Evolutionary conservation across 208 protist genomes (phyloP).

Genomic region (Trypanosoma conorhini): DNA sequence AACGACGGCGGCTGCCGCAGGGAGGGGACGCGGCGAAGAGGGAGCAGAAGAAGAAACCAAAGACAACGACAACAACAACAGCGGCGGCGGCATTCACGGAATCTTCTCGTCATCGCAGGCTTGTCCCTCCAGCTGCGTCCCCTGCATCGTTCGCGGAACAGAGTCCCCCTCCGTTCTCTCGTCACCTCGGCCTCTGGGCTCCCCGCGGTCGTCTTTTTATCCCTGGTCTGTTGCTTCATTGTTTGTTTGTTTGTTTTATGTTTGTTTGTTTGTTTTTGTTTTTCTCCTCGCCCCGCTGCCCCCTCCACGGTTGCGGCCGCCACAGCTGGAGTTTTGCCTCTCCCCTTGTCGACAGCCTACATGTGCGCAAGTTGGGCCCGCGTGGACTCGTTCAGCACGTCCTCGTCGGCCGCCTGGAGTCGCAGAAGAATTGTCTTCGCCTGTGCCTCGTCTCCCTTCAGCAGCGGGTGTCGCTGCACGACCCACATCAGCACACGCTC

Average conservation of each 20-base stretch:
- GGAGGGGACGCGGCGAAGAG: not conserved
- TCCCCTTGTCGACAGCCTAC: slow-evolving; percentile 20
- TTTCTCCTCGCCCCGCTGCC: slow-evolving; percentile 1
- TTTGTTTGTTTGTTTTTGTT: slow-evolving; percentile 6
- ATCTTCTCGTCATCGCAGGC: not conserved
- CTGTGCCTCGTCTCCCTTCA: slow-evolving; percentile 31
- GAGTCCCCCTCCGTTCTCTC: not conserved
- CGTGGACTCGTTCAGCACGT: slow-evolving; percentile 51
- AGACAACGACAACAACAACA: not conserved
- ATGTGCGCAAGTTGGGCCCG: slow-evolving; percentile 56
- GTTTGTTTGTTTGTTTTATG: too few species aligned
- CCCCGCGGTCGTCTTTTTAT: not conserved
- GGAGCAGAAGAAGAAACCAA: not conserved
- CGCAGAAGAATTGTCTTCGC: slow-evolving; percentile 37
- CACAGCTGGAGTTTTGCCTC: not conserved
- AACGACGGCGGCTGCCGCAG: not conserved
- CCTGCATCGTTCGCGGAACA: not conserved
- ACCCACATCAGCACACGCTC: slow-evolving; percentile 74
- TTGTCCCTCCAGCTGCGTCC: too few species aligned
- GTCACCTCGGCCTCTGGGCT: not conserved
- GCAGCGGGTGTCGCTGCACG: slow-evolving; percentile 40
- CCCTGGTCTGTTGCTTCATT: too few species aligned
- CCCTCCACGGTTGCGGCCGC: not conserved
- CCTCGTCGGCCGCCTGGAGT: slow-evolving; percentile 39
- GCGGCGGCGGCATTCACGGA: not conserved